Base-by-base conservation (phyloP, 2,329 filamentous ascomycete species). In the Clarireedia hainanense region DNA sequence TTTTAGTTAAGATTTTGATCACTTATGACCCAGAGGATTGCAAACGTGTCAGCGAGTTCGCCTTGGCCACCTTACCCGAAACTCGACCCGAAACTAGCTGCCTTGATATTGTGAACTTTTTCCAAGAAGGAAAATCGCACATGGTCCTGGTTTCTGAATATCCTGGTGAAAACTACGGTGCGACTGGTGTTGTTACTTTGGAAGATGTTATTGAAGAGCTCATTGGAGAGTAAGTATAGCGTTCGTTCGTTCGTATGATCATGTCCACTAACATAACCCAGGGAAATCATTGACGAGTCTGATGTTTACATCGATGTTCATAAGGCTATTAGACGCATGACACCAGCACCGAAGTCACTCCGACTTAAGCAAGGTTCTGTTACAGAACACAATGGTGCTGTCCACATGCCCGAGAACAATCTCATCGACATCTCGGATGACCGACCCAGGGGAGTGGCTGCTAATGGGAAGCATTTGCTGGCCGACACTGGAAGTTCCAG, bases 201-300 rank as follows among this genome's bases (percentile, higher is more conserved):
- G 94, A 99, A 70, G 94, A 99, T 71, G 94, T 99, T 4, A 99
- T 99, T 67, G 94, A 99, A 71, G 94, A 99, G 72, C 76, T 99
- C 27, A 99, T 99, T 71, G 94, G 94, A 76, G 94, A 99, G 87
- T 92, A 76, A 72, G 88, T 83, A 46, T n/a, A 40, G 45, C 50
- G 40, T 3, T 45, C 14, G 9, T 23, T 36, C 15, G 10, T 49
- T 34, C 37, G 37, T 51, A 23, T 12, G 37, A 49, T 60, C 36
- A 56, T 68, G 54, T 72, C 66, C 52, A 58, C 72, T 66, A 55
- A 59, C 49, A 45, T 15, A 6, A n/a, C 24, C 26, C 57, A 91
- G 88, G 76, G 94, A 99, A 79, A 99, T 97, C 61, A 95, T 99
- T 60, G 94, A 99, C 69, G 94, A 99, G 71, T 97, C 92, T 0